Percentiles rank a stretch among this genome's conserved stretches.
These are phyloP conservation scores for Pogostemon cablin DNA, from an alignment of 257 asterid genomes.

Conservation along the genomic window DNA sequence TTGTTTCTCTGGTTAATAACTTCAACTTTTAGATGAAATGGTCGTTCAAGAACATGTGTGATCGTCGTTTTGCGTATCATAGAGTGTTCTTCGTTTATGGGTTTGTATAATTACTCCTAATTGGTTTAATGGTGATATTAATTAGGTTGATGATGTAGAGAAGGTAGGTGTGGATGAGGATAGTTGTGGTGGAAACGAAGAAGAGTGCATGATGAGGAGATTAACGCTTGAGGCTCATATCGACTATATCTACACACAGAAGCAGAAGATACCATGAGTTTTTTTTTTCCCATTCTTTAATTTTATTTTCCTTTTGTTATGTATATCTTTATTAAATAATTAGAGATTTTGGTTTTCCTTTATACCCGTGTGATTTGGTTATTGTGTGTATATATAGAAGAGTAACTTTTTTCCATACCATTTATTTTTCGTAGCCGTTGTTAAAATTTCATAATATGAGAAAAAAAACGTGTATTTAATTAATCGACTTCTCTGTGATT, in stretches of 20 bases:
- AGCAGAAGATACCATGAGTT: conserved; percentile 52
- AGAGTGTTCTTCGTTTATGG: not conserved
- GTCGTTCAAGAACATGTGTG: too few species aligned
- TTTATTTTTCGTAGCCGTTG: not conserved
- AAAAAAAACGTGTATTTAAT: not conserved
- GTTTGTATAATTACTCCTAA: not conserved
- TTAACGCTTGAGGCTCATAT: conserved; percentile 60
- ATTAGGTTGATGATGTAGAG: conserved; percentile 37
- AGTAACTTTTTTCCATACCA: too few species aligned
- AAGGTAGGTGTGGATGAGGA: conserved; percentile 9
- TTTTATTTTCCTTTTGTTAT: not conserved
- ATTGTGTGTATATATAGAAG: too few species aligned
- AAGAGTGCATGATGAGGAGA: conserved; percentile 80
- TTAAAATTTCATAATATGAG: not conserved
- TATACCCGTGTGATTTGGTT: too few species aligned
- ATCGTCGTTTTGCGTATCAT: too few species aligned
- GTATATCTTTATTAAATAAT: not conserved
- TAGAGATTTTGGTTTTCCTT: not conserved
- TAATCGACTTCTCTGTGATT: too few species aligned
- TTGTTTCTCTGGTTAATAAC: too few species aligned
- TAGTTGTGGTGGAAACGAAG: conserved; percentile 55
- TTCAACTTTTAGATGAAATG: too few species aligned
- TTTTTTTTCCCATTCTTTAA: not conserved
- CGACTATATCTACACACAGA: conserved; percentile 81
- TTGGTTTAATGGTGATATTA: not conserved